Evolutionary conservation across 1,284 basidiomycete genomes (phyloP), one percentile per base, ranked within the genome.

Genomic region (Vanrija sp.): DNA sequence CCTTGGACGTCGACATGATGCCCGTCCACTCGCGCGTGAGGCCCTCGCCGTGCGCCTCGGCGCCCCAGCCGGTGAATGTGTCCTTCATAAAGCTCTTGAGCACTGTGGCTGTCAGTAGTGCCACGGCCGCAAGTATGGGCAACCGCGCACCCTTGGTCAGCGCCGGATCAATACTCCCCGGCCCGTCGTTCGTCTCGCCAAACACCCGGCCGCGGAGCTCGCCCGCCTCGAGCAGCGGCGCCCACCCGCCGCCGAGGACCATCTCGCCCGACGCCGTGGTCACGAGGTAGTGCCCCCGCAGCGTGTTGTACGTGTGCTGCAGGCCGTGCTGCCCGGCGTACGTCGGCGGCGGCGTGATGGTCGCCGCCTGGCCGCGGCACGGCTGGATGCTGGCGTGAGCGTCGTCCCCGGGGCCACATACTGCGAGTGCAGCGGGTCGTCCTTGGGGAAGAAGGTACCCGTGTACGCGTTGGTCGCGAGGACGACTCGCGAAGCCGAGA

Each of bases 401-500:
- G 23, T 6, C 15, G 14, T 3, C 23, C 2, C 5, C 15, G 14
- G 14, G 16, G 16, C 15, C 4, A 46, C 54, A 12, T 35, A 56
- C 54, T 53, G 50, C 9, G 20, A 9, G 14, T 45, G 39, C 9
- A 56, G 23, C 7, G 31, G 41, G 25, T 53, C 49, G 19, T 42
- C 49, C 16, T 57, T 41, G 14, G 42, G 25, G 48, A 68, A 66
- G 39, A 67, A 56, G 41, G 65, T 59, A 9, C 20, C 39, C 14
- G 65, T 68, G 49, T 68, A 61, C 15, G 66, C 66, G 47, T 68
- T 68, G 7, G 63, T 62, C 50, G 63, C 65, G 39, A 69, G 42
- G 0, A 69, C 48, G 12, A 69, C 62, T 27, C 52, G 41, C 12
- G 20, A 18, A 2, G 67, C 62, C 2, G 9, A 31, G 25, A 69